A percentile compares a stretch with the other conserved stretches of the same genome.
These are phyloP conservation scores for Astraeus odoratus DNA, from an alignment of 768 basidiomycete species.

Conservation along the genomic window DNA sequence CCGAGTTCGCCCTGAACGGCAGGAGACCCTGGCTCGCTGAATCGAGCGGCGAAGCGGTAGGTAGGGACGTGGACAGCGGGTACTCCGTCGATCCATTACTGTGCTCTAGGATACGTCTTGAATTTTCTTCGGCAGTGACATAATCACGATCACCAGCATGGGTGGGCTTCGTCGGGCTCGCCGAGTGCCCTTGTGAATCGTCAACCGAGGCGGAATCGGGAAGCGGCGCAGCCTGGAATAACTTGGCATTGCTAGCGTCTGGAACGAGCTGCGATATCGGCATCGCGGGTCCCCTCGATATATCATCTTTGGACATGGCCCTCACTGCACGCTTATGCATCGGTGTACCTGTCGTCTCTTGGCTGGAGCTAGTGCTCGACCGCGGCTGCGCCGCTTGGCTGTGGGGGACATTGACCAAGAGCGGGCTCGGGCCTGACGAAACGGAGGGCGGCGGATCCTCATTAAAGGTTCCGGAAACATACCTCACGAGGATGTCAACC, in stretches of 20 bases:
- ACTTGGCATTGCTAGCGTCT: conserved; percentile 51
- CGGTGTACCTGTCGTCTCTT: conserved; percentile 18
- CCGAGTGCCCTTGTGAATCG: conserved; percentile 25
- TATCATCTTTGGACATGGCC: conserved; percentile 53
- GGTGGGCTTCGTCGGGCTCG: conserved; percentile 51
- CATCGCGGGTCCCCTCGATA: conserved; percentile 44
- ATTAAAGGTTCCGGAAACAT: conserved; percentile 76
- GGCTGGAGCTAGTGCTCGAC: conserved; percentile 47
- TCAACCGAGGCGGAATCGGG: conserved; percentile 18
- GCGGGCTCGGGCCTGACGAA: conserved; percentile 27
- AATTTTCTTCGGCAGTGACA: conserved; percentile 17
- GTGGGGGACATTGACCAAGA: conserved; percentile 19
- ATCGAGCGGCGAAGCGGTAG: conserved; percentile 40
- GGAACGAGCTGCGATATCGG: conserved; percentile 51
- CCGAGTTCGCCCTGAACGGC: conserved; percentile 62
- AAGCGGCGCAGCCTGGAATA: conserved; percentile 43
- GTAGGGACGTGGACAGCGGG: conserved; percentile 57
- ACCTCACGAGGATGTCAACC: conserved; percentile 90
- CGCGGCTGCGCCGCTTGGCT: conserved; percentile 39
- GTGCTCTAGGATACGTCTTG: conserved; percentile 37
- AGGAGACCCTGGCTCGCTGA: conserved; percentile 24
- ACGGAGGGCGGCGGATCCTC: conserved; percentile 52
- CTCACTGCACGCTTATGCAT: conserved; percentile 32
- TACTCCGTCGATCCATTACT: conserved; percentile 45
- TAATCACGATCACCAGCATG: conserved; percentile 29